A percentile compares a stretch with the other conserved stretches of the same genome.
Evolutionary conservation across 2,329 filamentous ascomycete species (phyloP).

Genomic region (Kalmusia sp.): DNA sequence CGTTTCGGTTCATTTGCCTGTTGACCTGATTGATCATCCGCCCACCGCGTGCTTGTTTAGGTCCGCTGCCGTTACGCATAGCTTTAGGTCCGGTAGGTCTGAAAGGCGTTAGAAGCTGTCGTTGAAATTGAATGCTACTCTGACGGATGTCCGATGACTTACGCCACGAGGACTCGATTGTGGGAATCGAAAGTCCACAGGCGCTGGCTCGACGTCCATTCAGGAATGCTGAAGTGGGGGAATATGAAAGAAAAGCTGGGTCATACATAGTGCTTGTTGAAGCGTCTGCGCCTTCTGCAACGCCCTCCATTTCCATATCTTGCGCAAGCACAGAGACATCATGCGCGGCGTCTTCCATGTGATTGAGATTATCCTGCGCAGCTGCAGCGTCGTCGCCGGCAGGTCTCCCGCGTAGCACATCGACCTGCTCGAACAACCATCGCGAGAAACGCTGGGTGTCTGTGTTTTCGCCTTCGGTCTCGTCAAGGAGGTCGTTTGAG

Average conservation of each 20-base stretch:
- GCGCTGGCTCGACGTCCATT: conserved; percentile 1
- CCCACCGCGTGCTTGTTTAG: conserved; percentile 67
- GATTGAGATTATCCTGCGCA: conserved; percentile 25
- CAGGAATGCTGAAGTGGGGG: neutral
- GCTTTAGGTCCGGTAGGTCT: conserved; percentile 95
- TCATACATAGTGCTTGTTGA: conserved; percentile 54
- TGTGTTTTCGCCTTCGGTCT: conserved; percentile 78
- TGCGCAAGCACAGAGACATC: conserved; percentile 45
- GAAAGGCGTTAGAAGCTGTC: conserved; percentile 29
- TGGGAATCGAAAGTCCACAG: conserved; percentile 7
- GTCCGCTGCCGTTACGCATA: conserved; percentile 76
- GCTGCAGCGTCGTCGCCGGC: conserved; percentile 51
- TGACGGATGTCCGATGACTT: neutral
- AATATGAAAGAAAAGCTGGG: conserved; percentile 5
- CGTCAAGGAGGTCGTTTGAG: conserved; percentile 81
- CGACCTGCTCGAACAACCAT: conserved; percentile 93
- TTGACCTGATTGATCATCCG: conserved; percentile 86
- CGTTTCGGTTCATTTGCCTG: conserved; percentile 81
- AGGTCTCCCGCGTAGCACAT: conserved; percentile 68
- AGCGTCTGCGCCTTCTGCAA: conserved; percentile 40
- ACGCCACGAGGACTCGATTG: conserved; percentile 5
- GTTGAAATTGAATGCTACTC: neutral
- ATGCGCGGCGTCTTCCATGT: conserved; percentile 30
- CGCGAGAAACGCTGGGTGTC: conserved; percentile 82
- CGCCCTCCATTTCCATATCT: conserved; percentile 77